A percentile compares a stretch with the other conserved stretches of the same genome.
Evolutionary conservation across 2,329 filamentous ascomycete species (phyloP).

Genomic region (Ophiostoma montium): DNA sequence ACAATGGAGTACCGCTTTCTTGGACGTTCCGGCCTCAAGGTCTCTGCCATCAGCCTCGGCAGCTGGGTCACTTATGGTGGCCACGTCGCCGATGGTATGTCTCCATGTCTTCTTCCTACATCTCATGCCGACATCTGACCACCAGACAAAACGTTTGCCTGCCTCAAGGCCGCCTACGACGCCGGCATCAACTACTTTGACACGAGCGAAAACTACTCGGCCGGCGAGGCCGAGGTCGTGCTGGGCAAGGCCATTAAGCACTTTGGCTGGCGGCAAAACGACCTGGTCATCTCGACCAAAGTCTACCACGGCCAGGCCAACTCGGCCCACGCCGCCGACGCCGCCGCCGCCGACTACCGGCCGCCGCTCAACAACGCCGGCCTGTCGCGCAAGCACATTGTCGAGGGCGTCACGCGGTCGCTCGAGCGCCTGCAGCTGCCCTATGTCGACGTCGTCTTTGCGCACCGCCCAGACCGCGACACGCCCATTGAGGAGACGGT

Average conservation of each 20-base stretch:
- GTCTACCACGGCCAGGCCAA: conserved; percentile 12
- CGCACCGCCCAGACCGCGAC: conserved; percentile 51
- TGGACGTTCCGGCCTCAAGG: conserved; percentile 57
- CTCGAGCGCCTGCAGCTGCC: conserved; percentile 41
- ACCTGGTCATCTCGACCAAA: conserved; percentile 40
- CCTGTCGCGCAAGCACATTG: conserved; percentile 45
- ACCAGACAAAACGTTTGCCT: conserved; percentile 27
- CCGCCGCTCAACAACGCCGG: conserved; percentile 42
- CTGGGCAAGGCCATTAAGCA: conserved; percentile 39
- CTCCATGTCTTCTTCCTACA: background rate
- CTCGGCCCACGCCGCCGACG: conserved; percentile 7
- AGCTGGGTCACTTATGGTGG: conserved; percentile 65
- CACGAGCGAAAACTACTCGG: conserved; percentile 41
- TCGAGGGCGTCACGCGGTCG: conserved; percentile 44
- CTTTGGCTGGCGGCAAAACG: conserved; percentile 38
- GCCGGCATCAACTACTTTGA: conserved; percentile 52
- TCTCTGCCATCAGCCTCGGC: conserved; percentile 58
- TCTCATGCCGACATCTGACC: background rate
- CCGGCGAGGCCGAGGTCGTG: conserved; percentile 34
- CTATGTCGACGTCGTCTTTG: conserved; percentile 57
- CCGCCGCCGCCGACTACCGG: too few relatives aligned
- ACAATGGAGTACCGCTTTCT: conserved; percentile 58
- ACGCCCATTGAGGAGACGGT: conserved; percentile 61
- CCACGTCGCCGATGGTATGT: conserved; percentile 50
- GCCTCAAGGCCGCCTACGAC: conserved; percentile 49